A percentile compares a stretch with the other conserved stretches of the same genome.
Conservation (phyloP, 805 yeast species). For the Candida mattraensis region DNA sequence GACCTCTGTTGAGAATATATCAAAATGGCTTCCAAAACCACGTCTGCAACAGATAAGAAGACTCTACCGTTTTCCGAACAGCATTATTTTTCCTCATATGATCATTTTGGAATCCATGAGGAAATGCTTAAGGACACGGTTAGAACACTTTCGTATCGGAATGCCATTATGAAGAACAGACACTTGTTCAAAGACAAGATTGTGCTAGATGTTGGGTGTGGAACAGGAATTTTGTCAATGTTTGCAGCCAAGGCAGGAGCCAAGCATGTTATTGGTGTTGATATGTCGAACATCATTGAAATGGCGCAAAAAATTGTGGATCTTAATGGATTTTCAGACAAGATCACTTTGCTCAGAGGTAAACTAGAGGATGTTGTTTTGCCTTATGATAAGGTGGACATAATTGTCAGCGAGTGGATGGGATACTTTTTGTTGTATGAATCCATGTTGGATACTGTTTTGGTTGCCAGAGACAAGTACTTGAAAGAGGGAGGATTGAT, state of each 20-base stretch:
- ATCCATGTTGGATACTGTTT: constrained; percentile 95
- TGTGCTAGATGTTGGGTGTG: constrained; percentile 98
- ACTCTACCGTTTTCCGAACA: constrained; percentile 74
- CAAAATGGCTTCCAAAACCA: no score
- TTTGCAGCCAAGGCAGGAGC: constrained; percentile 99
- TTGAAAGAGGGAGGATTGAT: constrained; percentile 81
- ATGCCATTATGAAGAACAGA: constrained; percentile 88
- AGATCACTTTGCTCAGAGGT: constrained; percentile 86
- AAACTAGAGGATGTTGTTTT: constrained; percentile 89
- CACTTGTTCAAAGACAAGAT: constrained; percentile 88
- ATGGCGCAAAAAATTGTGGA: constrained; percentile 91
- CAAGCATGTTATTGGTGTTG: constrained; percentile 95
- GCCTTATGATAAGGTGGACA: constrained; percentile 88
- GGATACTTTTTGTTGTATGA: constrained; percentile 95
- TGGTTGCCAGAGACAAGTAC: constrained; percentile 91
- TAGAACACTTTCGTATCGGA: constrained; percentile 87
- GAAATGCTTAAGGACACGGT: constrained; percentile 97
- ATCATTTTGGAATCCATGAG: constrained; percentile 97
- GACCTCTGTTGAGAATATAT: no score
- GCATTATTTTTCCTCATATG: constrained; percentile 93
- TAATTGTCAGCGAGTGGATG: constrained; percentile 98
- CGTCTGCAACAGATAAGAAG: constrained; percentile 61
- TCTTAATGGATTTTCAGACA: constrained; percentile 80
- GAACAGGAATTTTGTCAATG: constrained; percentile 97
- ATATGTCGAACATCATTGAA: constrained; percentile 93